Conservation (phyloP, 2,329 filamentous ascomycete genomes). For the Lasiodiplodia sp. region DNA sequence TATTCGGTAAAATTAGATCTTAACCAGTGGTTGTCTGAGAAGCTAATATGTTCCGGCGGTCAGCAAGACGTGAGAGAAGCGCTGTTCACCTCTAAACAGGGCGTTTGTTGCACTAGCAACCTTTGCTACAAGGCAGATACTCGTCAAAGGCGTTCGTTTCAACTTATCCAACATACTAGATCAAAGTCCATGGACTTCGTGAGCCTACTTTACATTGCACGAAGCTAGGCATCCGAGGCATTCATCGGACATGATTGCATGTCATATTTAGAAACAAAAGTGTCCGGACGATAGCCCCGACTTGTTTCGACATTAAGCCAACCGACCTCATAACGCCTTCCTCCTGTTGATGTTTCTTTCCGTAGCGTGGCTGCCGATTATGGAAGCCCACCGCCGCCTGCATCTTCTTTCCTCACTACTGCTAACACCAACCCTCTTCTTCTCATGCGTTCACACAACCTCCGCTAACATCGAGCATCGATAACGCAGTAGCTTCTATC, state of each 20-base stretch:
- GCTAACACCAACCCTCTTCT: not conserved
- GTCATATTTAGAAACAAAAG: not conserved
- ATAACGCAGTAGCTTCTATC: no score
- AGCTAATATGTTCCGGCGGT: not conserved
- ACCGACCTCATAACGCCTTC: no score
- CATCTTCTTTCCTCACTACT: not conserved
- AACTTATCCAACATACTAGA: no score
- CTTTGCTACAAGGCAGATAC: no score
- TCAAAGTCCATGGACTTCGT: no score
- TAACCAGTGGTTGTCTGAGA: not conserved
- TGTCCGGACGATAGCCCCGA: not conserved
- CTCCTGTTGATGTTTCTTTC: no score
- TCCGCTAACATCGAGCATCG: not conserved
- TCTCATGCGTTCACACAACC: not conserved
- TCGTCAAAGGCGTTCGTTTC: no score
- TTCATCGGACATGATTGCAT: no score
- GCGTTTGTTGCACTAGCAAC: no score
- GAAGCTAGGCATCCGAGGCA: no score
- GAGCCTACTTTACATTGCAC: no score
- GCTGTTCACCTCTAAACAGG: no score
- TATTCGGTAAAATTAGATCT: slow-evolving; percentile 1
- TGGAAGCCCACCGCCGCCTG: not conserved
- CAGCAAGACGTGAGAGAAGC: not conserved
- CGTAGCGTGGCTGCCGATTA: not conserved
- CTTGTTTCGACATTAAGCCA: not conserved